Base-by-base conservation (phyloP, 352 stramenopile genomes). In the Phytophthora crassamura region DNA sequence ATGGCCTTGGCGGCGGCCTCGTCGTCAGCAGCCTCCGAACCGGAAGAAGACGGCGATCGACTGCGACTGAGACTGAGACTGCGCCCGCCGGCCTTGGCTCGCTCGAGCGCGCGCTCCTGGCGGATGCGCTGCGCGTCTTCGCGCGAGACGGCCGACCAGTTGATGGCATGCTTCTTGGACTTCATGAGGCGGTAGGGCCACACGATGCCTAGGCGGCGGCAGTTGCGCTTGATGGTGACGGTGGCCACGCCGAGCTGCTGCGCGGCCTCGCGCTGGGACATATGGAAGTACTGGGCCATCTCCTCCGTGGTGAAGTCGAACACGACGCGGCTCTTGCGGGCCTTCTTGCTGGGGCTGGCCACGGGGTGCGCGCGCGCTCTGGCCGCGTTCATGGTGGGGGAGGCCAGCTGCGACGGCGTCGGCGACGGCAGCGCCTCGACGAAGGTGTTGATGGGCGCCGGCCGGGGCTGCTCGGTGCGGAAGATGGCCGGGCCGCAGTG, bases 161-260 rank as follows among this genome's bases (percentile, higher is more conserved):
- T 55, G 16, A 60, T 64, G 38, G 71, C 72, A 38, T 78, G 64
- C 61, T 82, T 75, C 64, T 80, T 80, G 72, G 77, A 76, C 52
- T 80, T 84, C 57, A 79, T 73, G 42, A 81, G 67, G 16, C 78
- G 78, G 52, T 85, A 87, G 33, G 78, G 78, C 78, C 78, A 87
- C 18, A 82, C 75, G 52, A 87, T 87, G 40, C 78, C 78, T 7
- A 79, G 71, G 34, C 78, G 78, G 22, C 80, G 81, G 47, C 78
- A 87, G 60, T 84, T 87, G 58, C 78, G 68, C 60, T 87, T 87
- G 52, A 88, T 74, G 41, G 78, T 88, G 43, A 88, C 80, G 12
- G 80, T 82, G 22, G 78, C 74, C 14, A 85, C 76, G n/a, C 78
- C 78, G 50, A 88, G 70, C 46, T 78, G 64, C 47, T 83, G 75